These are phyloP conservation scores for Iris macrosiphon DNA, from an alignment of 106 monocot species.

Conservation along the genomic window DNA sequence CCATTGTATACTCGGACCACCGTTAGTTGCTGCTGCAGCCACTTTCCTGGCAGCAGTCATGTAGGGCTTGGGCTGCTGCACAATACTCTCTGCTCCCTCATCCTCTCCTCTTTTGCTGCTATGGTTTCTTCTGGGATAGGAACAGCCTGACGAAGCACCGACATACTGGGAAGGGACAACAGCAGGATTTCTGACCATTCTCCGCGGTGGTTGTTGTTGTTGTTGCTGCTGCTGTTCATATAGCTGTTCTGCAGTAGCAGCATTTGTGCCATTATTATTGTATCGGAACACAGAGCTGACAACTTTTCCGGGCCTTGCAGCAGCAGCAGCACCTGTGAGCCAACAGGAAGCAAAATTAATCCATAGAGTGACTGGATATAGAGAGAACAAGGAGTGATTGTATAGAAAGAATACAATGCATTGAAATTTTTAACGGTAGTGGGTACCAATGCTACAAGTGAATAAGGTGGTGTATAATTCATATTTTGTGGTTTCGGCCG, in stretches of 20 bases:
- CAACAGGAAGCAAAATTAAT: not conserved
- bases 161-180: conserved; percentile 6
- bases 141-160: conserved; percentile 19
- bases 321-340: conserved; percentile 18
- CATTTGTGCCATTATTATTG: conserved; percentile 10
- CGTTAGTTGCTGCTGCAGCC: conserved; percentile 36
- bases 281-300: conserved; percentile 27
- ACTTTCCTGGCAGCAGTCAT: conserved; percentile 36
- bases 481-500: too few relatives aligned
- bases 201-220: conserved; percentile 5
- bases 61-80: conserved; percentile 31
- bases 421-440: not conserved
- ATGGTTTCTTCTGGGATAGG: conserved; percentile 55
- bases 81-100: conserved; percentile 15
- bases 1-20: conserved; percentile 37
- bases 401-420: not conserved
- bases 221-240: conserved; percentile 21
- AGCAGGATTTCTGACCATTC: conserved; percentile 19
- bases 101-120: conserved; percentile 38
- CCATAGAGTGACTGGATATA: not conserved
- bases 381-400: not conserved
- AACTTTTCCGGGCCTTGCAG: conserved; percentile 39
- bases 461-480: not conserved
- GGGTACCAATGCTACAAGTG: not conserved
- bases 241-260: conserved; percentile 9